Evolutionary conservation across 192 early-diverging fungal species (phyloP).

Genomic region (Rhizoclosmatium sp.): DNA sequence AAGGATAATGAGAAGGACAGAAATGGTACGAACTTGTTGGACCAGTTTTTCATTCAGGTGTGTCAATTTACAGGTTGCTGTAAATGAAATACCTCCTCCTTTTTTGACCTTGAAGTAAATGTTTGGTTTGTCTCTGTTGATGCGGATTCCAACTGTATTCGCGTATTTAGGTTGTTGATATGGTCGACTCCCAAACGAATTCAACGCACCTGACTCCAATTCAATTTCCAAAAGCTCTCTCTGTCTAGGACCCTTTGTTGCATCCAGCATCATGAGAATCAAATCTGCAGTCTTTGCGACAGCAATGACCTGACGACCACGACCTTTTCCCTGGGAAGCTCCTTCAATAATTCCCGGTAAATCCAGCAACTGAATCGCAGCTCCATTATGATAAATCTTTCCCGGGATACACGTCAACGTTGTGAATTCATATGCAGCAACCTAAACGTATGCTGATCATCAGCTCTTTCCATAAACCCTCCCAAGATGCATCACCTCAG

Average conservation of each 20-base stretch:
- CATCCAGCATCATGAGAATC: slow-evolving; percentile 98
- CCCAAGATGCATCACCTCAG: slow-evolving; percentile 60
- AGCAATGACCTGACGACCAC: slow-evolving; percentile 97
- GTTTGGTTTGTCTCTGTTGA: slow-evolving; percentile 88
- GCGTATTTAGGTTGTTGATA: not conserved
- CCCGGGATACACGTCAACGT: slow-evolving; percentile 69
- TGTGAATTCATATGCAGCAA: slow-evolving; percentile 20
- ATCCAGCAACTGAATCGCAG: slow-evolving; percentile 97
- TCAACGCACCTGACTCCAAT: slow-evolving; percentile 72
- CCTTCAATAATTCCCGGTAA: slow-evolving; percentile 99
- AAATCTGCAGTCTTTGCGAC: slow-evolving; percentile 96
- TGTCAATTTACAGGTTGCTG: slow-evolving; percentile 87
- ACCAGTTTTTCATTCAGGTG: slow-evolving; percentile 90
- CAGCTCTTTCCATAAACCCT: not conserved
- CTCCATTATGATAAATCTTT: slow-evolving; percentile 94
- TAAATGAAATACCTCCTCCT: slow-evolving; percentile 96
- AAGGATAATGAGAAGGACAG: not conserved
- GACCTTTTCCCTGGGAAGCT: slow-evolving; percentile 95
- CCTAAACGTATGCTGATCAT: not conserved
- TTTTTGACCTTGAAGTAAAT: slow-evolving; percentile 99
- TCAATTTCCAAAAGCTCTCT: slow-evolving; percentile 86
- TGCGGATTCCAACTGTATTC: slow-evolving; percentile 82
- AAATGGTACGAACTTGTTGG: slow-evolving; percentile 50
- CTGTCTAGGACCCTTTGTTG: slow-evolving; percentile 89
- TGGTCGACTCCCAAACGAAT: not conserved